These are phyloP conservation scores for Juncus effusus DNA, from an alignment of 176 grass and related monocot species.

Conservation along the genomic window DNA sequence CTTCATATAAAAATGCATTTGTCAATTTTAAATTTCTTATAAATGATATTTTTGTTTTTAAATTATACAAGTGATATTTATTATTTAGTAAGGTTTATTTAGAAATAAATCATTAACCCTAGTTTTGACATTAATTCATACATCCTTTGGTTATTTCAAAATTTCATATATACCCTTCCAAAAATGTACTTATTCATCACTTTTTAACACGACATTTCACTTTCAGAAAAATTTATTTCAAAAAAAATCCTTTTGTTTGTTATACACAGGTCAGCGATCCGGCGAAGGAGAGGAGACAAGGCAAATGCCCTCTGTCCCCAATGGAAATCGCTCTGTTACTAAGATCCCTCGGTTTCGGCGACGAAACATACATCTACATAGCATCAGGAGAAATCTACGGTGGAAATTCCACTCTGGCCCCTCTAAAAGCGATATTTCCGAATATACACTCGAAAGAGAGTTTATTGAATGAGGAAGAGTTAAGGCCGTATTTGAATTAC, in stretches of 20 bases:
- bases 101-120: no score
- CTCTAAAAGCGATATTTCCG: constrained; percentile 81
- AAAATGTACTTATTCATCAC: no score
- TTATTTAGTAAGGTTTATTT: no score
- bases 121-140: no score
- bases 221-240: no score
- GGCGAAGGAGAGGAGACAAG: constrained; percentile 67
- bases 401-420: constrained; percentile 73
- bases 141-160: no score
- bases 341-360: constrained; percentile 72
- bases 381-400: constrained; percentile 89
- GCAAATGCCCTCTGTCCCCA: constrained; percentile 89
- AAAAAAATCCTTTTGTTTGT: neutral
- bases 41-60: no score
- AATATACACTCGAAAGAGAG: constrained; percentile 91
- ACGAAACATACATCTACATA: constrained; percentile 78
- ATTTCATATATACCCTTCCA: no score
- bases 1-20: no score
- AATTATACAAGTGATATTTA: no score
- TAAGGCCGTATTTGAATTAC: constrained; percentile 56
- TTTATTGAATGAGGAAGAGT: constrained; percentile 65
- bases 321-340: constrained; percentile 89
- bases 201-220: no score
- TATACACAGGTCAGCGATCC: constrained; percentile 62
- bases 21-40: no score